Conservation (phyloP, 75 land plant genomes). For the Chamaecyparis obtusa region DNA sequence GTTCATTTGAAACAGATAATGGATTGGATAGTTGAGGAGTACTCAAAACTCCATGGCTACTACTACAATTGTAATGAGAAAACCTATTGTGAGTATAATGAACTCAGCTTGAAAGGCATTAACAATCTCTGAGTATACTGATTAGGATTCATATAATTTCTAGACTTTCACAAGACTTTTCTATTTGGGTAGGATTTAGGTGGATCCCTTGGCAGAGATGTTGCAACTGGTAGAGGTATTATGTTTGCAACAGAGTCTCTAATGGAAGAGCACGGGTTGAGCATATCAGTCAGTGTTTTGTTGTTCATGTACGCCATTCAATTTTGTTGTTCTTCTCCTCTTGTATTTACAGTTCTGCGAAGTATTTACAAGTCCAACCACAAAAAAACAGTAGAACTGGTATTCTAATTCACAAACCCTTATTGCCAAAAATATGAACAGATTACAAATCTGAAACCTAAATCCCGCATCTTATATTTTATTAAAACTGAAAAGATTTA, state of each 20-base stretch:
- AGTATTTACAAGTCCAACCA: too few relatives aligned
- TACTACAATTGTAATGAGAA: constrained; percentile 86
- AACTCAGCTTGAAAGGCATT: background rate
- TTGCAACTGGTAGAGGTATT: constrained; percentile 97
- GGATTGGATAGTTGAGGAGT: constrained; percentile 93
- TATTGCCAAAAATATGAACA: too few relatives aligned
- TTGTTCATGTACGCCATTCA: too few relatives aligned
- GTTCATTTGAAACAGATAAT: constrained; percentile 49
- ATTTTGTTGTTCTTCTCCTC: too few relatives aligned
- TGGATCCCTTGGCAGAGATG: constrained; percentile 93
- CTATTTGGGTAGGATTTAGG: constrained; percentile 71
- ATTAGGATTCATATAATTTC: background rate
- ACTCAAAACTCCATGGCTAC: constrained; percentile 86
- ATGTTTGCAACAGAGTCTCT: constrained; percentile 85
- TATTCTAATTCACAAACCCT: too few relatives aligned
- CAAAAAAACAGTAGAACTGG: too few relatives aligned
- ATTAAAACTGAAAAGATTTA: too few relatives aligned
- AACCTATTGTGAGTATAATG: constrained; percentile 67
- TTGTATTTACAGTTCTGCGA: too few relatives aligned
- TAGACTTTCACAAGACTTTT: background rate
- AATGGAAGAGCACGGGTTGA: too few relatives aligned
- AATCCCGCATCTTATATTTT: too few relatives aligned
- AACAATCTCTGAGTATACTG: background rate
- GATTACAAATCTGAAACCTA: too few relatives aligned
- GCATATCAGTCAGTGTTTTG: too few relatives aligned